Conservation (phyloP, 345 rosid species). For the Sonneratia alba region DNA sequence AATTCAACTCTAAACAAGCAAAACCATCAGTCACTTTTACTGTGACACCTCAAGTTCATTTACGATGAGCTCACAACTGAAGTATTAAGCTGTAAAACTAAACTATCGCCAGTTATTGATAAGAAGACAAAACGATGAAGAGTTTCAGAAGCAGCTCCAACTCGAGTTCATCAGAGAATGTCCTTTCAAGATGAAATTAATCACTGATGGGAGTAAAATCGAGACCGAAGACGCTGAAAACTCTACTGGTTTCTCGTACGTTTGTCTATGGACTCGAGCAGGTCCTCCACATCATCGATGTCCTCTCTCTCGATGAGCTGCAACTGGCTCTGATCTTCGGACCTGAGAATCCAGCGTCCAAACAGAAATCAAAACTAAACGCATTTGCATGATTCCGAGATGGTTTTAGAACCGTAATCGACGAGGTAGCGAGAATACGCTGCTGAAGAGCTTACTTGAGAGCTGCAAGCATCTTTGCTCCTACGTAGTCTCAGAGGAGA, state of each 20-base stretch:
- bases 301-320: slow-evolving; percentile 20
- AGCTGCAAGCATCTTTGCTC: slow-evolving; percentile 49
- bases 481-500: slow-evolving; percentile 4
- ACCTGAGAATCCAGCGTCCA: neutral
- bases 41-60: neutral
- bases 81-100: neutral
- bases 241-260: slow-evolving; percentile 1
- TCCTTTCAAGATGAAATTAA: neutral
- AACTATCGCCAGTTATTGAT: neutral
- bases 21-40: too few species aligned
- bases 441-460: slow-evolving; percentile 45
- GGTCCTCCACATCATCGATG: slow-evolving; percentile 13
- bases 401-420: neutral
- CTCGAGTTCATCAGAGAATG: neutral
- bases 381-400: neutral
- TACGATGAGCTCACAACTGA: neutral
- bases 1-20: neutral
- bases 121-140: neutral
- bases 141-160: neutral
- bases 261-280: slow-evolving; percentile 16
- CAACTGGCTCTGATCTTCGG: slow-evolving; percentile 11
- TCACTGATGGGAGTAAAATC: neutral
- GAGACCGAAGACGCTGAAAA: neutral
- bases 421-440: slow-evolving; percentile 1
- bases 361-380: slow-evolving; percentile 2